Conservation (phyloP, 2,329 filamentous ascomycete species). For the Domatiomyces catenatus region DNA sequence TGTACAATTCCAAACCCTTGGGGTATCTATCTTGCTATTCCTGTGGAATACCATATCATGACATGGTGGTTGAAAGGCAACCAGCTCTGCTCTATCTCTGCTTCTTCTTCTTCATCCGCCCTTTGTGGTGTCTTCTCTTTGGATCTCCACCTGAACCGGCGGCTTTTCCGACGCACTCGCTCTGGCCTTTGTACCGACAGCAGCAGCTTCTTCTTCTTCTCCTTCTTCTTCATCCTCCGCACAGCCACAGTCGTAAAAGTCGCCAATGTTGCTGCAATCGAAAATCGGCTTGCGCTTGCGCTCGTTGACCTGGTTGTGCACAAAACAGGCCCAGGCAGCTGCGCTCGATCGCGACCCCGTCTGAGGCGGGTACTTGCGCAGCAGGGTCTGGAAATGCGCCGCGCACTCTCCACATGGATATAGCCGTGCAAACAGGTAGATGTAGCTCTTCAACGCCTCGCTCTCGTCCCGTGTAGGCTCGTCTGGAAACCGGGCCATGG, state of each 20-base stretch:
- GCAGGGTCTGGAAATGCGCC: constrained; percentile 44
- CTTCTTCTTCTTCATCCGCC: constrained; percentile 12
- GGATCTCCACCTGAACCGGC: constrained; percentile 13
- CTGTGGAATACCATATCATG: no score
- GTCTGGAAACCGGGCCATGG: constrained; percentile 51
- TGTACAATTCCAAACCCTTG: no score
- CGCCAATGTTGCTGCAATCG: constrained; percentile 49
- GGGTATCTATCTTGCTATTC: no score
- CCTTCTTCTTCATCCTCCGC: constrained; percentile 36
- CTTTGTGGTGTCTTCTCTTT: constrained; percentile 16
- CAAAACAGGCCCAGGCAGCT: constrained; percentile 51
- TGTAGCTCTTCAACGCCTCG: constrained; percentile 42
- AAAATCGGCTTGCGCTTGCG: constrained; percentile 45
- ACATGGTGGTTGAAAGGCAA: background rate
- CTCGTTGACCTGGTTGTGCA: constrained; percentile 52
- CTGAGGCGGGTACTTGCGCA: constrained; percentile 49
- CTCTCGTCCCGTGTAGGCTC: constrained; percentile 46
- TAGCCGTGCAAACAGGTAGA: constrained; percentile 48
- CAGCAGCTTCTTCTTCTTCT: constrained; percentile 11
- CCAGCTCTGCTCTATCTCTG: background rate
- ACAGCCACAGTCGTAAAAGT: constrained; percentile 53
- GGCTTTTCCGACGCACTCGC: constrained; percentile 7
- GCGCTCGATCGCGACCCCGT: constrained; percentile 45
- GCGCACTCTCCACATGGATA: constrained; percentile 56
- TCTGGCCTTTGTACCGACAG: constrained; percentile 8